Conservation (phyloP, 2,329 filamentous ascomycete species). For the Tolypocladium paradoxum region DNA sequence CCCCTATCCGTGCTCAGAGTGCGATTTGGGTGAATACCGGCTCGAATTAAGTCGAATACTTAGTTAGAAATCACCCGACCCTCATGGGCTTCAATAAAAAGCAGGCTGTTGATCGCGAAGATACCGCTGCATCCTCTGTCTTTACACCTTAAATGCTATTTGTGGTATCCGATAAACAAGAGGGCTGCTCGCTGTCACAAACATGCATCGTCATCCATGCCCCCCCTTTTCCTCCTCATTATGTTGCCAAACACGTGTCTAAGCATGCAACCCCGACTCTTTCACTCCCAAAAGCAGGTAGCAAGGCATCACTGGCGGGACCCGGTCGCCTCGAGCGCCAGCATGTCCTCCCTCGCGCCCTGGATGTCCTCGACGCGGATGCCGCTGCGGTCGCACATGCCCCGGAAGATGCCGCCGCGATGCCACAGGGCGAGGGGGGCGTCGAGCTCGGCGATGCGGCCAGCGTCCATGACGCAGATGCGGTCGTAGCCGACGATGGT, state of each 20-base stretch:
- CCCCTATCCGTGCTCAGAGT: too few species aligned
- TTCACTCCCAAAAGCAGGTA: too few species aligned
- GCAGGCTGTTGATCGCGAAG: too few species aligned
- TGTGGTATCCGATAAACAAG: background rate
- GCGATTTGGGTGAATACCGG: too few species aligned
- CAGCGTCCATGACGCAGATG: slow-evolving; percentile 93
- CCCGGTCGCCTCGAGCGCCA: slow-evolving; percentile 5
- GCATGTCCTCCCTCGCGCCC: slow-evolving; percentile 27
- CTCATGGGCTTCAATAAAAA: too few species aligned
- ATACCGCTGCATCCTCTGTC: too few species aligned
- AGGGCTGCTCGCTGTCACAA: background rate
- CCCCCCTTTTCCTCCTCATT: background rate
- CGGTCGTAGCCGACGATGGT: slow-evolving; percentile 93
- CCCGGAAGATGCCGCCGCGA: slow-evolving; percentile 65
- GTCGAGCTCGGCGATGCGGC: slow-evolving; percentile 78
- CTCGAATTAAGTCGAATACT: too few species aligned
- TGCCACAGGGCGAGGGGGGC: slow-evolving; percentile 65
- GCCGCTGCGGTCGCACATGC: slow-evolving; percentile 83
- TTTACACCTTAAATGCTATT: background rate
- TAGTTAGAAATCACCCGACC: too few species aligned
- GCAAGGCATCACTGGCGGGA: background rate
- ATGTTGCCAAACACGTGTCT: background rate
- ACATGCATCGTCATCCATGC: background rate
- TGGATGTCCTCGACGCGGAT: slow-evolving; percentile 52
- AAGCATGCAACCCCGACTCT: background rate